Evolutionary conservation across 2,329 filamentous ascomycete genomes (phyloP), one percentile per base, ranked within the genome.

Genomic region (Lecanosticta acicola): DNA sequence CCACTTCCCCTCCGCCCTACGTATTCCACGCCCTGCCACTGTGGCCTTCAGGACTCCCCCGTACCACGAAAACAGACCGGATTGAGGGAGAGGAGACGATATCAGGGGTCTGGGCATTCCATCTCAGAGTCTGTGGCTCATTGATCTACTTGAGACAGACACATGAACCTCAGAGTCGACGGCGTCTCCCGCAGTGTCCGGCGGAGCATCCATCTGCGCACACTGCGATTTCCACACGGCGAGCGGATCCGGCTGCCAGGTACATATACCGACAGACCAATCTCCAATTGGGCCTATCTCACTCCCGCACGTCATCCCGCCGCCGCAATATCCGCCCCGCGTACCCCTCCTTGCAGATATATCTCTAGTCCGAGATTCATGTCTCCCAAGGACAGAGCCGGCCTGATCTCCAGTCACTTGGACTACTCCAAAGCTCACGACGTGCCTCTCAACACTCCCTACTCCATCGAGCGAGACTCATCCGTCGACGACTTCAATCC

Each of bases 391-490:
- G 57, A 63, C 65, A 60, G 69, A 69, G 55, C 69, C 63, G 59
- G 69, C 65, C 75, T 81, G 65, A 76, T 83, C 63, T 76, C 77
- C 55, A 74, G 77, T 65, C 80, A 83, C 61, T 70, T 83, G 54
- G 73, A 77, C 59, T 68, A 74, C 57, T 66, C 73, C 55, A 72
- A 71, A 56, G 70, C 77, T 48, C 68, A 76, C 60, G 54, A 56
- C 39, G 71, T 79, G 51, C 75, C 78, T 50, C 66, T 82, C 46
- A 82, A 82, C 66, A 82, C 80, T 18, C 79, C 79, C 45, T 83
- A 78, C 66, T 79, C 77, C 57, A 77, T 76, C 61, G 77, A 82
- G 65, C 73, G 78, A 58, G 66, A 70, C 39, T 68, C 71, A 49
- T 33, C 43, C 19, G 44, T 46, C 50, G 48, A 53, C 26, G 43